Conservation (phyloP, 352 stramenopile species). For the Pythium plurisporium region DNA sequence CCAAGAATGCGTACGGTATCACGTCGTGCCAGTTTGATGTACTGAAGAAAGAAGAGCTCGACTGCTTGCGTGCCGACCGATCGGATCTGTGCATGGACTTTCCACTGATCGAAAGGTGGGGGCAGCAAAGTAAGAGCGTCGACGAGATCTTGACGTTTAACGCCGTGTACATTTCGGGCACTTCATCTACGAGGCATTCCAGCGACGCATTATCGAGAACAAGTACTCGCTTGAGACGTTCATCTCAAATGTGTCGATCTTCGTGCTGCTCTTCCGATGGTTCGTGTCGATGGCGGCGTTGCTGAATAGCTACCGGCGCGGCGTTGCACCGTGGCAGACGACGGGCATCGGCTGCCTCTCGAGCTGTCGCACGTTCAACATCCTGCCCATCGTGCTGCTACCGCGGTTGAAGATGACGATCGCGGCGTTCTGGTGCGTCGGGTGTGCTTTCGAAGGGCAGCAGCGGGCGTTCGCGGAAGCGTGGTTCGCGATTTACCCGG, state of each 20-base stretch:
- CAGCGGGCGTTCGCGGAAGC: constrained; percentile 24
- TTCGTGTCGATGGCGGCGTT: constrained; percentile 20
- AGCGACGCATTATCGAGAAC: constrained; percentile 10
- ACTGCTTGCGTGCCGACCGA: not conserved
- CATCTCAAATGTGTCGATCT: constrained; percentile 33
- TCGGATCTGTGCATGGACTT: constrained; percentile 10
- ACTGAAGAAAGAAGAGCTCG: not conserved
- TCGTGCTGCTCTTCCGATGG: constrained; percentile 31
- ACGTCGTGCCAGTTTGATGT: constrained; percentile 20
- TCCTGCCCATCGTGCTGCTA: constrained; percentile 22
- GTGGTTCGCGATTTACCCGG: constrained; percentile 36
- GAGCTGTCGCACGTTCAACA: constrained; percentile 19
- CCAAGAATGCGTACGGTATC: constrained; percentile 4
- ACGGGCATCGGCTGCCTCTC: constrained; percentile 22
- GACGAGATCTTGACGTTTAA: constrained; percentile 20
- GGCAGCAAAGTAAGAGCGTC: not conserved
- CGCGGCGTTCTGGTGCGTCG: constrained; percentile 15
- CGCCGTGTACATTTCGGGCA: constrained; percentile 21
- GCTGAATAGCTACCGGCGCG: constrained; percentile 8
- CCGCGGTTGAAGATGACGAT: constrained; percentile 24
- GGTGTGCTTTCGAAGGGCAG: constrained; percentile 29
- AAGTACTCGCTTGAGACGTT: constrained; percentile 32
- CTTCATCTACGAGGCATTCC: constrained; percentile 22
- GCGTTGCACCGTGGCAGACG: constrained; percentile 12
- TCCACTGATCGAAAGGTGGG: constrained; percentile 12